These are phyloP conservation scores for Aureobasidium zeae DNA, from an alignment of 2,329 filamentous ascomycete genomes.

Conservation along the genomic window DNA sequence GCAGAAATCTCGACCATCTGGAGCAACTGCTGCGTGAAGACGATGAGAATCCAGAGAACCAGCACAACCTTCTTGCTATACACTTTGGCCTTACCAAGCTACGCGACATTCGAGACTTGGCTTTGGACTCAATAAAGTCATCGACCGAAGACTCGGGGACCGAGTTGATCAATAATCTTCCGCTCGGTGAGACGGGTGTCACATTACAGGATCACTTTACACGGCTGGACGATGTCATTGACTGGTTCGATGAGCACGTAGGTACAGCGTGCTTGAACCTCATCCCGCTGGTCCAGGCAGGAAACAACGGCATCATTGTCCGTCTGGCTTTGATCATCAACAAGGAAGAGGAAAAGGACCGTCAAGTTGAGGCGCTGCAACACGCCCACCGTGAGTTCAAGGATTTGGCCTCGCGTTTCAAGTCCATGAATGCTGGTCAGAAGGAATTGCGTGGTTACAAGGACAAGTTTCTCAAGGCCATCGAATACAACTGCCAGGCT, in stretches of 20 bases:
- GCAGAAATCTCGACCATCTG: slow-evolving; percentile 63
- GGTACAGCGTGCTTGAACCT: slow-evolving; percentile 81
- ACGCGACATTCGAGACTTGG: slow-evolving; percentile 89
- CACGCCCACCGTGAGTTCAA: slow-evolving; percentile 94
- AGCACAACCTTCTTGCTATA: slow-evolving; percentile 80
- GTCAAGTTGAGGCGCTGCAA: slow-evolving; percentile 79
- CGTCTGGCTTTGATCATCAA: slow-evolving; percentile 86
- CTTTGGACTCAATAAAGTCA: slow-evolving; percentile 83
- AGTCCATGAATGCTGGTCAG: slow-evolving; percentile 87
- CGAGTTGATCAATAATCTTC: slow-evolving; percentile 71
- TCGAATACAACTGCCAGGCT: slow-evolving; percentile 61
- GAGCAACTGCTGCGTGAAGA: slow-evolving; percentile 74
- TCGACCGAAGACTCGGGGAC: slow-evolving; percentile 85
- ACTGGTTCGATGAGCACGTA: slow-evolving; percentile 93
- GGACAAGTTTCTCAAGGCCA: slow-evolving; percentile 80
- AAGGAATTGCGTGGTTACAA: slow-evolving; percentile 93
- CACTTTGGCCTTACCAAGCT: slow-evolving; percentile 90
- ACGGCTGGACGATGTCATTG: slow-evolving; percentile 74
- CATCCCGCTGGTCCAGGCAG: slow-evolving; percentile 74
- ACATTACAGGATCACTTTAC: slow-evolving; percentile 88
- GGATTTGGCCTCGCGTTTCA: slow-evolving; percentile 85
- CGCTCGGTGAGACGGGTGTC: slow-evolving; percentile 50
- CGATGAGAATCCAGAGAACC: slow-evolving; percentile 75
- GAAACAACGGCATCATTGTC: slow-evolving; percentile 83
- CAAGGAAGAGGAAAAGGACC: slow-evolving; percentile 93